A percentile compares a stretch with the other conserved stretches of the same genome.
Evolutionary conservation across 257 asterid genomes (phyloP).

Genomic region (Mitragyna speciosa): DNA sequence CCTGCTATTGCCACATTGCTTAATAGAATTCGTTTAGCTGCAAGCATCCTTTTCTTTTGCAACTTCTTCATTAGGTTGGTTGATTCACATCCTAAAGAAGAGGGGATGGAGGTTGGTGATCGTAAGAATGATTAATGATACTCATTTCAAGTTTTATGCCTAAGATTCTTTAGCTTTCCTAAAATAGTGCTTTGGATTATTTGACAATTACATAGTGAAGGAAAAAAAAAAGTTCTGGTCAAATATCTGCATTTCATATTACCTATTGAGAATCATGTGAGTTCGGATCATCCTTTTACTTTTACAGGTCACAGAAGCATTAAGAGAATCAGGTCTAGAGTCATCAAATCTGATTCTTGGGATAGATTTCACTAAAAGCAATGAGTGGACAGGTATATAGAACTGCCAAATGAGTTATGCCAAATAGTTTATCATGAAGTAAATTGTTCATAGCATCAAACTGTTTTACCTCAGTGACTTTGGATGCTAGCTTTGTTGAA

Average conservation of each 20-base stretch:
- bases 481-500: neutral
- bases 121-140: neutral
- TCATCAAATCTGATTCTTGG: constrained; percentile 87
- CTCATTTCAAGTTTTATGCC: neutral
- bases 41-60: neutral
- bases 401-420: constrained; percentile 2
- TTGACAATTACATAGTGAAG: neutral
- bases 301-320: constrained; percentile 64
- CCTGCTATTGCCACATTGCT: neutral
- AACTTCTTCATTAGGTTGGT: neutral
- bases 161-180: neutral
- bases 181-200: neutral
- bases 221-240: neutral
- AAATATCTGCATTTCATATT: neutral
- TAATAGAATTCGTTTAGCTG: neutral
- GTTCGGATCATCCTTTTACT: constrained; percentile 20
- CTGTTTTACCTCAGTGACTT: neutral
- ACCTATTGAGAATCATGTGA: neutral
- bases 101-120: too few relatives aligned
- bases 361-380: constrained; percentile 83
- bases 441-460: neutral
- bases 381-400: constrained; percentile 81
- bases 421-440: neutral
- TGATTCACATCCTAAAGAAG: too few relatives aligned
- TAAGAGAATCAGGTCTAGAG: constrained; percentile 78